phyloP scores from a whole-genome alignment of 2,329 filamentous ascomycete species.

The Lasiodiplodia hormozganensis region DNA sequence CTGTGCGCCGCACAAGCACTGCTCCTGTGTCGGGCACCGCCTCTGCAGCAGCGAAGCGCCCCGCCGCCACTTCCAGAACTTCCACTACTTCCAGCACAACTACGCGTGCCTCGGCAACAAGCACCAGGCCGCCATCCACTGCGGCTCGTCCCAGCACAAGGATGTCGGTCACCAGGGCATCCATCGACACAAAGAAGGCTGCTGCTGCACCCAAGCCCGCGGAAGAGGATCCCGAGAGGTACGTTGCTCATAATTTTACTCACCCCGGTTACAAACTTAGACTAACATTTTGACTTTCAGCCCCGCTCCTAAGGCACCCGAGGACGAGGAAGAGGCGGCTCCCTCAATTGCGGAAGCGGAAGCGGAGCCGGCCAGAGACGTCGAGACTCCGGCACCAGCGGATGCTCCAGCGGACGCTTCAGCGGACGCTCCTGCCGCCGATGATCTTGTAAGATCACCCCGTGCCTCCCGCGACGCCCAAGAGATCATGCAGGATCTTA shows the following conservation, averaged over 20 bases:
- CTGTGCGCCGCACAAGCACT: slow-evolving; percentile 7
- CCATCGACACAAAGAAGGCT: slow-evolving; percentile 17
- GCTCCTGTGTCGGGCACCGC: slow-evolving; percentile 7
- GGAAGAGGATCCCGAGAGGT: slow-evolving; percentile 22
- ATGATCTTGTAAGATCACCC: slow-evolving; percentile 25
- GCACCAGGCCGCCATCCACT: not conserved
- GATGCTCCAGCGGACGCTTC: slow-evolving; percentile 3
- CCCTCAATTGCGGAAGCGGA: slow-evolving; percentile 8
- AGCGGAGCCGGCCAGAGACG: slow-evolving; percentile 1
- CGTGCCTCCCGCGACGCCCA: slow-evolving; percentile 21
- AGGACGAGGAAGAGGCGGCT: slow-evolving; percentile 19
- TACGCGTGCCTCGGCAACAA: slow-evolving; percentile 3
- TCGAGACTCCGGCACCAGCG: slow-evolving; percentile 12
- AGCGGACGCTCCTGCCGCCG: slow-evolving; percentile 6
- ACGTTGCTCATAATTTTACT: not conserved
- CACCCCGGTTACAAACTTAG: not conserved
- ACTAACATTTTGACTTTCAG: not conserved
- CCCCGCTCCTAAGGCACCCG: not conserved
- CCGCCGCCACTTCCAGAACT: not conserved
- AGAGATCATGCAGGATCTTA: slow-evolving; percentile 28
- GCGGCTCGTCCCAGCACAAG: slow-evolving; percentile 25
- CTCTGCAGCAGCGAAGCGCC: slow-evolving; percentile 17
- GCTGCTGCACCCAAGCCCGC: slow-evolving; percentile 1
- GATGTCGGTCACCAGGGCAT: slow-evolving; percentile 8
- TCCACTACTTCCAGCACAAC: slow-evolving; percentile 13